Evolutionary conservation across 345 rosid genomes (phyloP).

Genomic region (Citrus medica): DNA sequence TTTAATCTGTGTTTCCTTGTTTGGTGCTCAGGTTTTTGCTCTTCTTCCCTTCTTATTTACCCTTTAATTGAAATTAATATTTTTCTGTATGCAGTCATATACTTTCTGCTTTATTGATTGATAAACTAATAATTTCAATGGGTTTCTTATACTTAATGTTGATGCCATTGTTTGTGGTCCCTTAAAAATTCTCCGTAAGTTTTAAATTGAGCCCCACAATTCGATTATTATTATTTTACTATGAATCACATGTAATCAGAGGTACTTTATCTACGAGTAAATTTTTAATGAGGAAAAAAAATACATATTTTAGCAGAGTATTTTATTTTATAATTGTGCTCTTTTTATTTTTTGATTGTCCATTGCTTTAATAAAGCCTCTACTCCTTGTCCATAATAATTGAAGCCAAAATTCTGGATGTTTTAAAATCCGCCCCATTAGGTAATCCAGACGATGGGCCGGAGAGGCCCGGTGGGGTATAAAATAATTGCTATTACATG

Average conservation of each 20-base stretch:
- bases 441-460: neutral
- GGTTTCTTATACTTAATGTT: neutral
- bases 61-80: neutral
- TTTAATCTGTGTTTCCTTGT: conserved; percentile 72
- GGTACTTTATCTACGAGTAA: too few relatives aligned
- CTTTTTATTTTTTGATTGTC: too few relatives aligned
- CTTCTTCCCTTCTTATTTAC: neutral
- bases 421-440: neutral
- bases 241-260: neutral
- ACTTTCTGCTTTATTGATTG: neutral
- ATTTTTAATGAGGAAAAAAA: too few relatives aligned
- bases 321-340: too few relatives aligned
- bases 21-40: conserved; percentile 70
- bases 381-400: neutral
- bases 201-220: neutral
- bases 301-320: too few relatives aligned
- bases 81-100: neutral
- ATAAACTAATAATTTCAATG: neutral
- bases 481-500: neutral
- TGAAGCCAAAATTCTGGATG: neutral
- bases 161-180: conserved; percentile 6
- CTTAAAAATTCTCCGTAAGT: neutral
- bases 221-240: neutral
- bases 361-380: too few relatives aligned
- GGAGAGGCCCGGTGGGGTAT: neutral